Conservation (phyloP, 805 yeast species). For the Starmerella stellata region DNA sequence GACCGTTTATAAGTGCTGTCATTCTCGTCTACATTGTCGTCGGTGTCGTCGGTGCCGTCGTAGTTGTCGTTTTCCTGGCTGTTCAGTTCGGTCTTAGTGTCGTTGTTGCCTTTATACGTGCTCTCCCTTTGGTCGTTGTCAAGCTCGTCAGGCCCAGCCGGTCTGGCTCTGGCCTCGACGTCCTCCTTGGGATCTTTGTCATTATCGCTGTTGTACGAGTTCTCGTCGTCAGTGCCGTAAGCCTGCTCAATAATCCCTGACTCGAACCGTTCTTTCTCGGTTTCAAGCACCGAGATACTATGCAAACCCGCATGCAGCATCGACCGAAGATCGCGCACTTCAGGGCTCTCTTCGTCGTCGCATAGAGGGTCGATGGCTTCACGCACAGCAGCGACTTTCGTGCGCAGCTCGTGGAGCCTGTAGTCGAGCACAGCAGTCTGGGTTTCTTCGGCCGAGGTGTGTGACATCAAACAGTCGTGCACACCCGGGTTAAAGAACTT, state of each 20-base stretch:
- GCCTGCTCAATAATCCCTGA: not conserved
- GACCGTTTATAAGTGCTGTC: not conserved
- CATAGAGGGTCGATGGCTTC: constrained; percentile 14
- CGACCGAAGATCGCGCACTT: constrained; percentile 3
- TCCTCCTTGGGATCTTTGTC: no score
- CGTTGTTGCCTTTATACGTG: no score
- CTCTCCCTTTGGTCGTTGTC: no score
- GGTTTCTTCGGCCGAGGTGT: constrained; percentile 19
- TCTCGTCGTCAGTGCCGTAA: not conserved
- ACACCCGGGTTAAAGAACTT: constrained; percentile 39
- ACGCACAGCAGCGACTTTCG: constrained; percentile 20
- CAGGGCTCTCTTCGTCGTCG: constrained; percentile 5
- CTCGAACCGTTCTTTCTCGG: constrained; percentile 9
- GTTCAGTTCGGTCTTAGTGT: not conserved
- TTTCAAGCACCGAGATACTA: constrained; percentile 1
- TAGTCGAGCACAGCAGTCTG: constrained; percentile 18
- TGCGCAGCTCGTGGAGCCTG: constrained; percentile 20
- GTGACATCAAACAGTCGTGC: constrained; percentile 41
- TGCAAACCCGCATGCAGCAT: constrained; percentile 4
- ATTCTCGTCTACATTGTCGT: not conserved
- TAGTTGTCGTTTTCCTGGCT: no score
- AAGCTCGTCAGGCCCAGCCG: no score
- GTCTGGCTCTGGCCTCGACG: not conserved
- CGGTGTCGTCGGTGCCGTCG: not conserved
- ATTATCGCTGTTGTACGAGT: not conserved